Base-by-base conservation (phyloP, 495 filamentous ascomycete genomes). In the Lasiosphaeriaceae sp. region DNA sequence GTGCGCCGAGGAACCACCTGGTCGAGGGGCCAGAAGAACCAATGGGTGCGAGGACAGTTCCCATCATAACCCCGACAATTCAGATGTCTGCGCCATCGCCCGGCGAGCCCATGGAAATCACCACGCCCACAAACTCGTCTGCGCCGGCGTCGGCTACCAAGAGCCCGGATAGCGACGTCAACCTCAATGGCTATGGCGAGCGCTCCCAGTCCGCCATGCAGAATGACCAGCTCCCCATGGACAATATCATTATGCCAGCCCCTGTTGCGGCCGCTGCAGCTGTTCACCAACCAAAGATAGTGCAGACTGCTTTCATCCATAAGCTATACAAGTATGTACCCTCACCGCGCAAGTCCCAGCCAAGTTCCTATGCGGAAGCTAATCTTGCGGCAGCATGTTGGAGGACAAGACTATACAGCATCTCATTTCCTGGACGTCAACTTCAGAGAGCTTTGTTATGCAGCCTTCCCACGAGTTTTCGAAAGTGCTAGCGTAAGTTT, bases 301-400 rank as follows among this genome's bases (percentile, higher is more conserved):
- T 97, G 26, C 94, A 98, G 73, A 97, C 94, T 22, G 94, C 94
- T n/a, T 98, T 98, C 68, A 97, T 98, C 58, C 94, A 98, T 71
- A 98, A 98, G 71, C 83, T 98, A 17, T 98, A 97, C 82, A 98
- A 96, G 93, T 97, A 81, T 55, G 87, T 4, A n/a, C 39, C 14
- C n/a, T 43, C 1, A 1, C 39, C 1, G 14, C 7, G 16, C 14
- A 12, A 4, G 5, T 4, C 4, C 1, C 14, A 17, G 39, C 5
- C 12, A 4, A 43, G 14, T n/a, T 9, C 23, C 22, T 16, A 37
- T 20, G 12, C 22, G 52, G 50, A 26, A 11, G 65, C 78, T 87
- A 68, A 83, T 66, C 46, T 22, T 43, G 23, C 54, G 19, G 60
- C 62, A 97, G 93, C 73, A 98, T 98, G 94, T 78, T 98, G 54